Evolutionary conservation across 2,329 filamentous ascomycete genomes (phyloP), one percentile per base, ranked within the genome.

Genomic region (Colletotrichum tropicale): DNA sequence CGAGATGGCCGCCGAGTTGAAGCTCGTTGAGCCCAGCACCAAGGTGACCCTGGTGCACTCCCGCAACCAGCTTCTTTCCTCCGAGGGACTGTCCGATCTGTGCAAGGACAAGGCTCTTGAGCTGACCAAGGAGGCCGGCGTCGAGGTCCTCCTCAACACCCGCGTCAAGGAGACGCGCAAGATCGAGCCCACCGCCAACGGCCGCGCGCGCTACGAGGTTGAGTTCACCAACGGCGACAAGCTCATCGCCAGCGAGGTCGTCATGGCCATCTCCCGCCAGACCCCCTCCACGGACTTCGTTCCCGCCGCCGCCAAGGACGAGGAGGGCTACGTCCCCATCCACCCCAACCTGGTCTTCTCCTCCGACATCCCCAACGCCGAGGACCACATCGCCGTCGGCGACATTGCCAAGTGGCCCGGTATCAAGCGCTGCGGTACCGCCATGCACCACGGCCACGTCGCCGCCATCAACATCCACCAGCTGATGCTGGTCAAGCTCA

Each of bases 1-100:
- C 70, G 94, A 96, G 82, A 95, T 96, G 89, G 94, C 95, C 0
- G 92, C 93, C 2, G 94, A 97, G 85, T 86, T 96, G 70, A 96
- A 96, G 84, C 83, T 90, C 61, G 86, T 92, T 28, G 89, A 93
- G 76, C 94, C 95, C 0, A 80, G 89, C 13, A 86, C 91, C 70
- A 89, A 89, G 55, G 92, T 96, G n/a, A 94, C 91, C 1, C 89
- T 97, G 2, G 90, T 95, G 6, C 95, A 96, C 82, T 96, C 94
- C 6, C 88, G 94, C 24, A 87, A 89, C 30, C 91, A 91, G 79
- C 89, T 96, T 2, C 88, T 96, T 9, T 95, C 94, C 0, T 91
- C 93, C 0, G 95, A 97, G 84, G 91, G 90, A 5, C 88, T 97
- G 3, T 92, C 94, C 0, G 90, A 93, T 43, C 91, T 93, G 61